Percentiles rank a stretch among this genome's conserved stretches.
phyloP scores from a whole-genome alignment of 345 rosid species.

The Bruguiera parviflora region DNA sequence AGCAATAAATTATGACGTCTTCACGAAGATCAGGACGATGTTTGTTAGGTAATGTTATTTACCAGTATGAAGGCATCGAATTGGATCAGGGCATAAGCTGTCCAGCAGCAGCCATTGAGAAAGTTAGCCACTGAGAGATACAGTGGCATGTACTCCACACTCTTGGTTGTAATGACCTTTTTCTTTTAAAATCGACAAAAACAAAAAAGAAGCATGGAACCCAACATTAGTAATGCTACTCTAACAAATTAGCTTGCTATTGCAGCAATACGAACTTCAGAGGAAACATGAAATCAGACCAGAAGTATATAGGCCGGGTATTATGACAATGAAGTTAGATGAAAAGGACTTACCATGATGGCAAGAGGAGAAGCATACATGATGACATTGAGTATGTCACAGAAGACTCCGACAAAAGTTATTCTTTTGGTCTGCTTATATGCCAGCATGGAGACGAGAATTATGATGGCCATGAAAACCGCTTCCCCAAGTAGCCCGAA shows the following conservation, averaged over 20 bases:
- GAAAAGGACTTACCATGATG: conserved; percentile 30
- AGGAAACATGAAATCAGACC: background rate
- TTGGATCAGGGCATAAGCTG: conserved; percentile 40
- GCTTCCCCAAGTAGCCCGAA: background rate
- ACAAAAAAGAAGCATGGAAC: background rate
- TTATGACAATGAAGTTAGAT: background rate
- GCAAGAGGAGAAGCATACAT: conserved; percentile 55
- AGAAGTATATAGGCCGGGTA: no score
- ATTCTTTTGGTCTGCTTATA: conserved; percentile 42
- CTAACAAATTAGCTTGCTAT: background rate
- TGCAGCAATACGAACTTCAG: no score
- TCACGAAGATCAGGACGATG: no score
- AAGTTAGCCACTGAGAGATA: conserved; percentile 37
- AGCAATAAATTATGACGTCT: no score
- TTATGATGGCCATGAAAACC: conserved; percentile 16
- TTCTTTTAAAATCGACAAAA: conserved; percentile 17
- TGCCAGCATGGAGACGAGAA: conserved; percentile 33
- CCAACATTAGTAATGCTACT: background rate
- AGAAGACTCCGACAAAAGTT: conserved; percentile 44
- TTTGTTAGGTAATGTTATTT: background rate
- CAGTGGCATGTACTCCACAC: conserved; percentile 52
- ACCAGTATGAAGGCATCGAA: conserved; percentile 39
- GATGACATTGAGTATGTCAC: conserved; percentile 39
- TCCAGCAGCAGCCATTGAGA: conserved; percentile 35
- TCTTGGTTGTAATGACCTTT: conserved; percentile 44